phyloP scores from a whole-genome alignment of 1,139 yeast genomes.

The Kodamaea alishanica region DNA sequence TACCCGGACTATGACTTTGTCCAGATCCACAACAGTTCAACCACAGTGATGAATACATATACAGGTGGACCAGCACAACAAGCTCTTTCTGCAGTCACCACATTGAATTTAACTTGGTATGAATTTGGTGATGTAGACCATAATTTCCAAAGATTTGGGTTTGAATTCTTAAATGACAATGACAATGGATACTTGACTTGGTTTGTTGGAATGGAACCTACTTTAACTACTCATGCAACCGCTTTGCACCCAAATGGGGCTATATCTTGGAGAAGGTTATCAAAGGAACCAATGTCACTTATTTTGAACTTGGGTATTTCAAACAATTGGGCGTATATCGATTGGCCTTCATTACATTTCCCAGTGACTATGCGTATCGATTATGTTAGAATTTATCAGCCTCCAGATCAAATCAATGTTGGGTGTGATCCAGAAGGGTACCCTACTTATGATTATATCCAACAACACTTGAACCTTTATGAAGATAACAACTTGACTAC shows the following conservation, averaged over 20 bases:
- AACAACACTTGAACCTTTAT: constrained; percentile 21
- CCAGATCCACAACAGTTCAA: constrained; percentile 18
- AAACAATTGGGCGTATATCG: constrained; percentile 30
- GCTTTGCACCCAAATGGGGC: constrained; percentile 30
- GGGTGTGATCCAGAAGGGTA: constrained; percentile 26
- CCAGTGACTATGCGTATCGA: constrained; percentile 24
- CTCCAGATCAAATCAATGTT: constrained; percentile 19
- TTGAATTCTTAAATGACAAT: constrained; percentile 23
- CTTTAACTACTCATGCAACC: constrained; percentile 22
- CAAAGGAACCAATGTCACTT: constrained; percentile 29
- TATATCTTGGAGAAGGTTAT: constrained; percentile 22
- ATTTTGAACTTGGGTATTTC: constrained; percentile 28
- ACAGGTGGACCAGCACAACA: constrained; percentile 30
- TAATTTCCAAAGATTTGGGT: constrained; percentile 24
- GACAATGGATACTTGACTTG: constrained; percentile 24
- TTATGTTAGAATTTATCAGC: constrained; percentile 27
- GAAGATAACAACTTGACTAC: constrained; percentile 20
- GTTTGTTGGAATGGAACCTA: constrained; percentile 26
- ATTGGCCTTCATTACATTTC: constrained; percentile 26
- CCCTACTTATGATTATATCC: constrained; percentile 25
- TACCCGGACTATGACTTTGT: constrained; percentile 26
- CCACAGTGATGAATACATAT: constrained; percentile 27
- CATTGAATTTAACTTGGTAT: constrained; percentile 25
- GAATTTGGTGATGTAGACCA: constrained; percentile 19
- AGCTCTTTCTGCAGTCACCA: constrained; percentile 26